These are phyloP conservation scores for Obelidium mucronatum DNA, from an alignment of 192 early-diverging fungal genomes.

Conservation along the genomic window DNA sequence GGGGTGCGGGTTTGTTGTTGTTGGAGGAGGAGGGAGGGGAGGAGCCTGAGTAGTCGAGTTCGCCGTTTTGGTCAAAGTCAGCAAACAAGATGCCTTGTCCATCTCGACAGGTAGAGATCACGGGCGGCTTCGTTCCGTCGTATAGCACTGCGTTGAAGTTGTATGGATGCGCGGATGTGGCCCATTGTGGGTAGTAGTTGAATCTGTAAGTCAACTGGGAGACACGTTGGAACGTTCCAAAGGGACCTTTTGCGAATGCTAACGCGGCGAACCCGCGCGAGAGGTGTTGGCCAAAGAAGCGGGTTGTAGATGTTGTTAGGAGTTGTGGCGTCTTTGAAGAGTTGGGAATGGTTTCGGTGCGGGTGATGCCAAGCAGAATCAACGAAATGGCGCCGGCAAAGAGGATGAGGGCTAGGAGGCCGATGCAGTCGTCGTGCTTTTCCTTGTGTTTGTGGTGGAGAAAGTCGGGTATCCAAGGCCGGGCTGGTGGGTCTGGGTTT, in stretches of 20 bases:
- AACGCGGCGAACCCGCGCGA: slow-evolving; percentile 18
- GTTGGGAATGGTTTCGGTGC: not conserved
- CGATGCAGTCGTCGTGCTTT: too few relatives aligned
- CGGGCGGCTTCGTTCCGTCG: not conserved
- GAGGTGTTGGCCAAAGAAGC: slow-evolving; percentile 8
- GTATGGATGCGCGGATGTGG: slow-evolving; percentile 5
- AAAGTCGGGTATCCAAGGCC: too few relatives aligned
- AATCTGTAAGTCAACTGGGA: not conserved
- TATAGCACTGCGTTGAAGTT: not conserved
- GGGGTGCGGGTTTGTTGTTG: too few relatives aligned
- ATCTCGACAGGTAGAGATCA: slow-evolving; percentile 8
- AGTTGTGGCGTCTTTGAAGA: not conserved
- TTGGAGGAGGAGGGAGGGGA: not conserved
- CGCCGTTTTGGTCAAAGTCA: slow-evolving; percentile 10
- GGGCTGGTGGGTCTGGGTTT: too few relatives aligned
- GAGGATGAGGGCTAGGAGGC: too few relatives aligned
- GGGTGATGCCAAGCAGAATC: too few relatives aligned
- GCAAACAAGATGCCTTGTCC: slow-evolving; percentile 12
- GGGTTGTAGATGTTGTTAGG: not conserved
- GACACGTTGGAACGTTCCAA: not conserved
- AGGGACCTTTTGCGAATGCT: not conserved
- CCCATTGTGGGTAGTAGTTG: slow-evolving; percentile 20
- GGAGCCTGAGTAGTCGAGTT: not conserved
- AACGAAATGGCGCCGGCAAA: too few relatives aligned
- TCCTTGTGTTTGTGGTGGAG: too few relatives aligned